Evolutionary conservation across 495 filamentous ascomycete genomes (phyloP).

Genomic region (Penicillium soppii): DNA sequence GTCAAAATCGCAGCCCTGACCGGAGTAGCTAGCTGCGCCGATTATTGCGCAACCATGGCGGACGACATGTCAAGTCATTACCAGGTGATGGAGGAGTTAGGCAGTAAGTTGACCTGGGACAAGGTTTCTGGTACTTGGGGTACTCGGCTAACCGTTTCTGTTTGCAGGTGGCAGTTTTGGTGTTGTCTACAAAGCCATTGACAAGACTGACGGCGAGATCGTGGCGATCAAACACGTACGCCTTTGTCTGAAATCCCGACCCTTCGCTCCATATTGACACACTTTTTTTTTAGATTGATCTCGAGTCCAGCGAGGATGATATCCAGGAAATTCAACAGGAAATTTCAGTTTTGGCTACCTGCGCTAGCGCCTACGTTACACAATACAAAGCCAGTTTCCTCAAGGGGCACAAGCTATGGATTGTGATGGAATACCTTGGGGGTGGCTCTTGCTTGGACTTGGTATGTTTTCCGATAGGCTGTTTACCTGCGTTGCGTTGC

Average conservation of each 20-base stretch:
- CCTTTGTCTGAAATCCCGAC: conserved; percentile 11
- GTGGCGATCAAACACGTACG: conserved; percentile 90
- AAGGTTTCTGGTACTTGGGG: conserved; percentile 1
- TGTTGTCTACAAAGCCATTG: conserved; percentile 92
- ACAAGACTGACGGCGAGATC: conserved; percentile 78
- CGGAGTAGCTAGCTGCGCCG: conserved; percentile 18
- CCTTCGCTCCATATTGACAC: conserved; percentile 24
- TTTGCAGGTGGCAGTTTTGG: conserved; percentile 87
- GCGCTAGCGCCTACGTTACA: conserved; percentile 88
- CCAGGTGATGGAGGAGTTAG: conserved; percentile 88
- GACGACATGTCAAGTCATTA: conserved; percentile 76
- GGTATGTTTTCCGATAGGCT: conserved; percentile 44
- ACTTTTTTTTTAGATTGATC: conserved; percentile 82
- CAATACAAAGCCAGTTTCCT: conserved; percentile 96
- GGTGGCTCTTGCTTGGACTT: conserved; percentile 92
- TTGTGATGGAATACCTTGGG: conserved; percentile 97
- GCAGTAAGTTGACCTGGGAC: conserved; percentile 61
- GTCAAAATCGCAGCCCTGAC: conserved; percentile 15
- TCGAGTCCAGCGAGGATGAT: conserved; percentile 96
- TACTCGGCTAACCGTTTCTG: conserved; percentile 6
- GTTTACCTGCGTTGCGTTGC: background rate
- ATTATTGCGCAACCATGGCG: conserved; percentile 38
- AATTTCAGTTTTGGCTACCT: conserved; percentile 92
- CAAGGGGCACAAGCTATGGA: conserved; percentile 94
- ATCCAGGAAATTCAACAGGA: conserved; percentile 98